Conservation (phyloP, 176 grass and related monocot genomes). For the Melocanna baccifera region DNA sequence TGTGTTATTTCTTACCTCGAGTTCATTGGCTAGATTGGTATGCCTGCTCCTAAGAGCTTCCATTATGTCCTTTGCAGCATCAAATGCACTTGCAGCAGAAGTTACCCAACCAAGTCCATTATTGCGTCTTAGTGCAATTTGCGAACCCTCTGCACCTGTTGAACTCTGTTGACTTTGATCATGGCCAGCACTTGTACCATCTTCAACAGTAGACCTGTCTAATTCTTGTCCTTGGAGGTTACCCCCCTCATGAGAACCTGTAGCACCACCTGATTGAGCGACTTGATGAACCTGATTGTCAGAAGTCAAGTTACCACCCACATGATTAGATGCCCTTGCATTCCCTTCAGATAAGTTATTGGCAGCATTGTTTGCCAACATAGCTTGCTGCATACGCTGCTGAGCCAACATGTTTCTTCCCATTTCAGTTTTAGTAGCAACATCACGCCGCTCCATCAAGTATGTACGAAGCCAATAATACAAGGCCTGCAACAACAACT, state of each 20-base stretch:
- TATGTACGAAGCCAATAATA: constrained; percentile 99
- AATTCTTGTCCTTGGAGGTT: constrained; percentile 70
- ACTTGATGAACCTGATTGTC: constrained; percentile 65
- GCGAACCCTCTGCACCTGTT: constrained; percentile 48
- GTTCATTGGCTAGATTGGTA: constrained; percentile 59
- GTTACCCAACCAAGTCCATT: constrained; percentile 66
- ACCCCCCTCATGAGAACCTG: constrained; percentile 69
- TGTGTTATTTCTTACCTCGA: constrained; percentile 44
- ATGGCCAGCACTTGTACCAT: constrained; percentile 48
- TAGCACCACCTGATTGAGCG: constrained; percentile 47
- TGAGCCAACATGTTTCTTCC: constrained; percentile 78
- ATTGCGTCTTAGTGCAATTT: constrained; percentile 58
- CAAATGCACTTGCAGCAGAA: constrained; percentile 93
- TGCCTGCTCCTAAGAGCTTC: constrained; percentile 97
- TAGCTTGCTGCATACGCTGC: constrained; percentile 91
- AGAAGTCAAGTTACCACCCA: constrained; percentile 55
- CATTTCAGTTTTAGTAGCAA: constrained; percentile 91
- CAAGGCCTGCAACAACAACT: constrained; percentile 61
- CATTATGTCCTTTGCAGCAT: constrained; percentile 99
- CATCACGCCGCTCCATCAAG: constrained; percentile 96
- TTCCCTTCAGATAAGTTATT: constrained; percentile 52
- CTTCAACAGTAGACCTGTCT: constrained; percentile 66
- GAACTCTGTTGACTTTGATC: constrained; percentile 75
- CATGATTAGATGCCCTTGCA: constrained; percentile 25
- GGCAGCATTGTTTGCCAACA: constrained; percentile 62